A percentile compares a stretch with the other conserved stretches of the same genome.
phyloP scores from a whole-genome alignment of 345 rosid genomes.

The Hypericum androsaemum region DNA sequence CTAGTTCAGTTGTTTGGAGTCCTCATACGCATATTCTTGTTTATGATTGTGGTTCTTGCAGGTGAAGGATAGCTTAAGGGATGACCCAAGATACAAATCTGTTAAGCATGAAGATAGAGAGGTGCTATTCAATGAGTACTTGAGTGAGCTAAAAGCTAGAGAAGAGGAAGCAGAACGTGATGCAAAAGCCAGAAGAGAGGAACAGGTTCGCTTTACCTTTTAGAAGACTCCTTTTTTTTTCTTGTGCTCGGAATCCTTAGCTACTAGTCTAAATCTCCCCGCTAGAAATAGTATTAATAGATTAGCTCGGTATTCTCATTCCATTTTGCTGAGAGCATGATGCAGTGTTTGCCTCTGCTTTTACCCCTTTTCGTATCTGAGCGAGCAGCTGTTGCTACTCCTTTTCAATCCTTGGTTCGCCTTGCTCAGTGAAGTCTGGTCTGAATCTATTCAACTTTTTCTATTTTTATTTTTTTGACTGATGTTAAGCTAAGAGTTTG shows the following conservation, averaged over 20 bases:
- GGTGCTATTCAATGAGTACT: slow-evolving; percentile 59
- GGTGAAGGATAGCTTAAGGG: slow-evolving; percentile 80
- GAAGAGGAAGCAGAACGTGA: slow-evolving; percentile 55
- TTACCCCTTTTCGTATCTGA: no score
- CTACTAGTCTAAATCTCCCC: no score
- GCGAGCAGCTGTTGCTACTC: no score
- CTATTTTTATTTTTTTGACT: neutral
- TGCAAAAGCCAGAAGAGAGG: slow-evolving; percentile 59
- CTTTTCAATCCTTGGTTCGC: no score
- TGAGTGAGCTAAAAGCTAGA: slow-evolving; percentile 61
- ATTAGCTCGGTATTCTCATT: no score
- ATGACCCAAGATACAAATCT: slow-evolving; percentile 76
- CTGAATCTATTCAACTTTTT: neutral
- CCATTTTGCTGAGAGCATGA: no score
- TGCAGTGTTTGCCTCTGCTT: no score
- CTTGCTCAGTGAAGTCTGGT: neutral
- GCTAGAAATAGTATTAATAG: no score
- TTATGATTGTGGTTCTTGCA: slow-evolving; percentile 10
- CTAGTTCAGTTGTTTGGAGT: neutral
- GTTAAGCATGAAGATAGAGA: slow-evolving; percentile 81
- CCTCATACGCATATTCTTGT: neutral
- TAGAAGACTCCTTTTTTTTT: no score
- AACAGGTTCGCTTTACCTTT: no score
- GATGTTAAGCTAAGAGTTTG: neutral
- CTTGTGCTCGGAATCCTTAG: no score